Evolutionary conservation across 2,329 filamentous ascomycete genomes (phyloP).

Genomic region (Venturia aucupariae): DNA sequence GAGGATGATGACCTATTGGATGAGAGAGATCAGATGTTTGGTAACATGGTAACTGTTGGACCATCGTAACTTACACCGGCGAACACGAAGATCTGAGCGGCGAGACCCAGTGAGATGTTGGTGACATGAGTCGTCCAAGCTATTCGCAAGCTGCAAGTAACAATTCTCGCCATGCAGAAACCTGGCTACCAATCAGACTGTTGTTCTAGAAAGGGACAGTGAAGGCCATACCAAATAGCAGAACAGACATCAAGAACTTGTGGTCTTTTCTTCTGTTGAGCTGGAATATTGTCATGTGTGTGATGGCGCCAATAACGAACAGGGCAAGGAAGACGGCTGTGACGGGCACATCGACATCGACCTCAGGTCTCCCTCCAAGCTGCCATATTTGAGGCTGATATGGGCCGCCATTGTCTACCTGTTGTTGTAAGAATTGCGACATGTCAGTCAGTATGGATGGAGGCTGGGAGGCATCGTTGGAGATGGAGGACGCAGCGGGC

Average conservation of each 20-base stretch:
- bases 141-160: conserved; percentile 31
- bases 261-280: conserved; percentile 29
- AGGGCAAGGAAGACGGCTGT: conserved; percentile 33
- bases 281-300: conserved; percentile 35
- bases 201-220: neutral
- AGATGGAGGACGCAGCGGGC: neutral
- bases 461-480: neutral
- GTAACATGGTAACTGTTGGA: too few relatives aligned
- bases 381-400: conserved; percentile 10
- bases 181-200: conserved; percentile 18
- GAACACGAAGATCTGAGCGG: conserved; percentile 59
- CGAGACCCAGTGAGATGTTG: conserved; percentile 43
- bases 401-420: neutral
- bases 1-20: too few relatives aligned
- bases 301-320: conserved; percentile 31
- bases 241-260: conserved; percentile 32
- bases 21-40: too few relatives aligned
- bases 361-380: conserved; percentile 28
- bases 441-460: neutral
- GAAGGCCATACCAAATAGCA: conserved; percentile 31
- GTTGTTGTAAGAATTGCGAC: neutral
- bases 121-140: conserved; percentile 24
- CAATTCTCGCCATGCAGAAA: conserved; percentile 36
- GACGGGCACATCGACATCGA: conserved; percentile 32
- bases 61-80: too few relatives aligned